phyloP scores from a whole-genome alignment of 129 eudicot genomes.

The Glebionis coronaria region DNA sequence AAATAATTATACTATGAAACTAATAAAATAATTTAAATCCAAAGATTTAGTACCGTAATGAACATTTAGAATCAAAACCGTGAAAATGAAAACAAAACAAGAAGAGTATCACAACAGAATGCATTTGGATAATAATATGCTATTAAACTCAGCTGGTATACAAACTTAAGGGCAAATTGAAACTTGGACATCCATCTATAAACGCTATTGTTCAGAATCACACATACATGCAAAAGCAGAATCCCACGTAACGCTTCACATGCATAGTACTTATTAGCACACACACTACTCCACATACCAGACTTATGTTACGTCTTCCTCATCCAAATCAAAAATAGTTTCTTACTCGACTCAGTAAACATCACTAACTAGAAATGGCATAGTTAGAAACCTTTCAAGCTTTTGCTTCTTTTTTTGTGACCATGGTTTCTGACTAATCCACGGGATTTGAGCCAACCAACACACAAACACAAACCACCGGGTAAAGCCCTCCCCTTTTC shows the following conservation, averaged over 20 bases:
- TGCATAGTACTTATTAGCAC: slow-evolving; percentile 2
- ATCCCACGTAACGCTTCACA: background rate
- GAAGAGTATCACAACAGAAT: too few species aligned
- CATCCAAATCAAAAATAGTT: background rate
- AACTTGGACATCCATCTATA: background rate
- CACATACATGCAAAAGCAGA: slow-evolving; percentile 16
- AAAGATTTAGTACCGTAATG: too few species aligned
- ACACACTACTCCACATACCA: background rate
- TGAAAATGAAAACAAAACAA: too few species aligned
- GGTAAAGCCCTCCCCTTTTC: too few species aligned
- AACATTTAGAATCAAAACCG: too few species aligned
- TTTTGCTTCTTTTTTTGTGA: too few species aligned
- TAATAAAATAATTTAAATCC: too few species aligned
- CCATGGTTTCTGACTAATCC: too few species aligned
- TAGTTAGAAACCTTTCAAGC: background rate
- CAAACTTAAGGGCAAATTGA: background rate
- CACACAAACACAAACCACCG: too few species aligned
- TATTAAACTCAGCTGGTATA: background rate
- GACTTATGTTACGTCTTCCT: background rate
- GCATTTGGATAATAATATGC: background rate
- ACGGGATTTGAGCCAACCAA: too few species aligned
- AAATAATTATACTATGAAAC: too few species aligned
- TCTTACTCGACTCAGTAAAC: background rate
- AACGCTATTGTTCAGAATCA: background rate
- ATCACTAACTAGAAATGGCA: background rate